phyloP scores from a whole-genome alignment of 306 rosid genomes.

The Amphicarpaea edgeworthii region DNA sequence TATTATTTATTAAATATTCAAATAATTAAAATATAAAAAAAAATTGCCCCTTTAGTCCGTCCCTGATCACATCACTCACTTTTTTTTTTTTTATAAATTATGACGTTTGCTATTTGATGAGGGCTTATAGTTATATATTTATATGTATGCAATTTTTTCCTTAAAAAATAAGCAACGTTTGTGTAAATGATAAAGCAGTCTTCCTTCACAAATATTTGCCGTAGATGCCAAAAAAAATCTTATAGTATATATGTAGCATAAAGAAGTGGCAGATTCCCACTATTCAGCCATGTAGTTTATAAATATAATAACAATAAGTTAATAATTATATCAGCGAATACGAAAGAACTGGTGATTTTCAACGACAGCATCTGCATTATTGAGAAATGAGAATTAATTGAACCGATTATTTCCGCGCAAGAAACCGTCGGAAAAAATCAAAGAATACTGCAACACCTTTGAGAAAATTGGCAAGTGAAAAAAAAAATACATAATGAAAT shows the following conservation, averaged over 20 bases:
- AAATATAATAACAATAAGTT: neutral
- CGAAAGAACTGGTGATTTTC: neutral
- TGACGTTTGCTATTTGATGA: too few species aligned
- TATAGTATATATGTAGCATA: neutral
- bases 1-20: too few species aligned
- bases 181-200: too few species aligned
- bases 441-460: neutral
- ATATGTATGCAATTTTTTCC: too few species aligned
- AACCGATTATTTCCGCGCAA: neutral
- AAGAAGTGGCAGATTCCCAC: neutral
- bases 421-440: conserved; percentile 1
- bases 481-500: conserved; percentile 1
- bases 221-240: too few species aligned
- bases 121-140: too few species aligned
- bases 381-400: conserved; percentile 34
- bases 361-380: conserved; percentile 45
- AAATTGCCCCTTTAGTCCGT: too few species aligned
- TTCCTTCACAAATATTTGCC: too few species aligned
- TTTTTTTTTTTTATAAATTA: too few species aligned
- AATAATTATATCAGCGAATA: conserved; percentile 2
- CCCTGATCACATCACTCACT: too few species aligned
- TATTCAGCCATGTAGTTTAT: neutral
- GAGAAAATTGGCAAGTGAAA: neutral
- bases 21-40: too few species aligned
- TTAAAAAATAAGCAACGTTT: too few species aligned